Base-by-base conservation (phyloP, 1,284 basidiomycete genomes). In the Mycena citricolor region DNA sequence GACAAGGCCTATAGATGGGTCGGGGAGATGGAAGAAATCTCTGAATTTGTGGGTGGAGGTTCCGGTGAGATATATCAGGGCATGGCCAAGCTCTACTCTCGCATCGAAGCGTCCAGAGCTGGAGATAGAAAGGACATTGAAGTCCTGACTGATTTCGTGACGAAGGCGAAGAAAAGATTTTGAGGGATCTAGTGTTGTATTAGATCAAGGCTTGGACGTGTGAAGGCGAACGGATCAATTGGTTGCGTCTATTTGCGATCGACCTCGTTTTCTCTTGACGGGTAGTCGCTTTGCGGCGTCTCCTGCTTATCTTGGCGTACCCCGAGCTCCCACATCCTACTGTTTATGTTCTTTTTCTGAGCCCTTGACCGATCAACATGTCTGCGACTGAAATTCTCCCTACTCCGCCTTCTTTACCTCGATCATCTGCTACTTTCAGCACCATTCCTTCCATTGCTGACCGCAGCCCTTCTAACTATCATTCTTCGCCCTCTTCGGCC, bases 1-100 rank as follows among this genome's bases (percentile, higher is more conserved):
- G 54, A 54, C 26, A 62, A 62, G 32, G 57, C 59, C 2, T 61
- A 62, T 39, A 56, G 61, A 29, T 61, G 55, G 21, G 54, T 58
- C 26, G 54, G 44, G 24, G 61, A 62, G 43, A 60, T 62, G 58
- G 45, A 58, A 20, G 58, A 62, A 39, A 54, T 61, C 25, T 47
- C 49, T 13, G 54, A 42, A 4, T 62, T 59, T 28, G 47, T 54
- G 17, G 54, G 43, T 2, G 45, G 37, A 21, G 48, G 34, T 13
- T 44, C 36, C 8, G 33, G 36, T 8, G 25, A 26, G 22, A 54
- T 46, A 10, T 59, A 48, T 42, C 45, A 54, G 33, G 53, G 55
- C 1, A 31, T 54, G 13, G 48, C 42, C 22, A 33, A 32, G 17
- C 34, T 44, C 5, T 57, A 52, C 23, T 41, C 48, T n/a, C 44